Conservation (phyloP, 495 filamentous ascomycete genomes). For the Talaromyces adpressus region DNA sequence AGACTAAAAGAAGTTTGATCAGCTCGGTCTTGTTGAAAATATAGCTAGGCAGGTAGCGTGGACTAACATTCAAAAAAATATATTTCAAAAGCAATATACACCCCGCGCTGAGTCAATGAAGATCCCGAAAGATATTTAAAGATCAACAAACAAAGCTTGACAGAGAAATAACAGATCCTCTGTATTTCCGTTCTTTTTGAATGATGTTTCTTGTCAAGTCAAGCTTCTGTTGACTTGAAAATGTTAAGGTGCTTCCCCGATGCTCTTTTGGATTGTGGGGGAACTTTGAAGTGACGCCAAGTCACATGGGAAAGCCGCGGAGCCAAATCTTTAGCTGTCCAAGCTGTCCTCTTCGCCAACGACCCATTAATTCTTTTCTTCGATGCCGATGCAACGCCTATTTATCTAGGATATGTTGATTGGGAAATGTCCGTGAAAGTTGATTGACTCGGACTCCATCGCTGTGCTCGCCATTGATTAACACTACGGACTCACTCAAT, state of each 20-base stretch:
- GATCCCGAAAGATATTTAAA: neutral
- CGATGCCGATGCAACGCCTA: neutral
- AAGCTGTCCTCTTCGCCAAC: neutral
- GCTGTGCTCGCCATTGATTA: neutral
- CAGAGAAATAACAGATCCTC: neutral
- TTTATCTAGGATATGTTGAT: neutral
- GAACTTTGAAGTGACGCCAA: constrained; percentile 10
- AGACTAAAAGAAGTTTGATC: neutral
- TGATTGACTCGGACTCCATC: neutral
- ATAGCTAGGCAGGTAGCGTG: neutral
- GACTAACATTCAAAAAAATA: neutral
- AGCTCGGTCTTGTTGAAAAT: neutral
- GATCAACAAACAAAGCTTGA: neutral
- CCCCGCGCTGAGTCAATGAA: neutral
- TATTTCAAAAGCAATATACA: neutral
- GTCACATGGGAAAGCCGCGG: constrained; percentile 9
- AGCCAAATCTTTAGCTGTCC: neutral
- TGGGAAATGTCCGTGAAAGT: neutral
- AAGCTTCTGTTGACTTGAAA: neutral
- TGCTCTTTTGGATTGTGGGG: neutral
- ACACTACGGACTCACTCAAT: neutral
- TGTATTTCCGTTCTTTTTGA: neutral
- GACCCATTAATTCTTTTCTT: neutral
- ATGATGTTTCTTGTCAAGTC: neutral
- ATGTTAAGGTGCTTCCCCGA: neutral